Evolutionary conservation across 495 filamentous ascomycete species (phyloP), one percentile per base, ranked within the genome.

Genomic region (Trichoderma asperelloides): DNA sequence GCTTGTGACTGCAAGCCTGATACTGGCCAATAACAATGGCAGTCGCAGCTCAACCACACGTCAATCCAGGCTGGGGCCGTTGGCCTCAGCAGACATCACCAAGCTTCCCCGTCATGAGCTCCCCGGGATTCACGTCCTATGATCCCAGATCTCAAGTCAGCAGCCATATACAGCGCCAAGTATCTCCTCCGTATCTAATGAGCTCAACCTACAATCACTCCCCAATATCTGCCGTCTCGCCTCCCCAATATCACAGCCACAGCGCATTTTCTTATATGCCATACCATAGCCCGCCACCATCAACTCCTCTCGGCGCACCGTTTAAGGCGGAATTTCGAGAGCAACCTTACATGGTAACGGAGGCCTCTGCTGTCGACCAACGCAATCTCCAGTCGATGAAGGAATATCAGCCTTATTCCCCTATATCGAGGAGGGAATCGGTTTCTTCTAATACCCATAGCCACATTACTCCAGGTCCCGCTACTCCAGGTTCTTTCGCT

Each of bases 291-390:
- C 47, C 70, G 18, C 68, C 78, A 30, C 67, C 74, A n/a, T 70
- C 73, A 4, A 68, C 72, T 43, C 39, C 72, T 21, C 57, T 77
- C 23, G 70, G 67, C 23, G 65, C 75, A 1, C 70, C 76, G 6
- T 77, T 76, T 69, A 81, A 78, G 68, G 74, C 78, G 6, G 75
- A 78, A 25, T 73, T 74, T 9, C 69, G 69, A 0, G 78, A 81
- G 3, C 75, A 72, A n/a, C 68, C 74, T 6, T 71, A 72, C 9
- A 16, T 33, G 6, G 23, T 23, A 1, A 3, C 25, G 4, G 40
- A 15, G 23, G 15, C 12, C 62, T 25, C 33, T 2, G 66, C 68
- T 15, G 33, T 60, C 21, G 55, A 60, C n/a, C 55, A 25, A 60
- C 55, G 25, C 27, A 5, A 30, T 30, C 27, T 25, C 25, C 55